Base-by-base conservation (phyloP, 2,329 filamentous ascomycete genomes). In the Cadophora gregata region DNA sequence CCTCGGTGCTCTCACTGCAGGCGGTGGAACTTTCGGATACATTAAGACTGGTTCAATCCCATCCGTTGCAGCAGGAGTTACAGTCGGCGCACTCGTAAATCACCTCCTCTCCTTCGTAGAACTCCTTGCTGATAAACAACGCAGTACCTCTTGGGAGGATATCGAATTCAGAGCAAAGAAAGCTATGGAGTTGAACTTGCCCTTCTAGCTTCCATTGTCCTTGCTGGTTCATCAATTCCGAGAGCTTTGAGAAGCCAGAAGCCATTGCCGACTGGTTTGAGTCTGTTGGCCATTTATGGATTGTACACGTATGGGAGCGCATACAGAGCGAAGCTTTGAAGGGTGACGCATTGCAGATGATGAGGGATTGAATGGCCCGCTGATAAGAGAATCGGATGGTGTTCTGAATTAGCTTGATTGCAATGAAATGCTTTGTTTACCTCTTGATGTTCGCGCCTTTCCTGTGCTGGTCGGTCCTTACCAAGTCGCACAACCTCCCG, bases 21-120 rank as follows among this genome's bases (percentile, higher is more conserved):
- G 90, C 65, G 96, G 96, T 74, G 96, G 96, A 71, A 90, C 92
- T 67, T 91, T 92, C 77, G 96, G 96, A 77, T 99, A 93, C 80
- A 83, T 90, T 53, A 89, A 90, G 78, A 96, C 94, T 0, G 87
- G 93, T 67, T 98, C 94, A 27, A 79, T 97, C 59, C 95, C 95
- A 45, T 97, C 93, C 14, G 85, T 98, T 73, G 88, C 87, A 14
- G 96, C 96, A 16, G 96, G 96, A 62, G 83, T 93, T 72, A 89
- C 90, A 38, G 93, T 99, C 71, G 96, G 96, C 55, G 81, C 84
- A 19, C 80, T 93, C 67, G 84, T 86, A 81, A 27, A 19, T 36
- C 48, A 42, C 9, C 21, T 14, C 21, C 31, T 50, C 10, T 58
- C 29, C 3, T 33, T 14, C 25, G 14, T 24, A n/a, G 2, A 24